Evolutionary conservation across 208 protist genomes (phyloP).

Genomic region (Trypanosoma lewisi): DNA sequence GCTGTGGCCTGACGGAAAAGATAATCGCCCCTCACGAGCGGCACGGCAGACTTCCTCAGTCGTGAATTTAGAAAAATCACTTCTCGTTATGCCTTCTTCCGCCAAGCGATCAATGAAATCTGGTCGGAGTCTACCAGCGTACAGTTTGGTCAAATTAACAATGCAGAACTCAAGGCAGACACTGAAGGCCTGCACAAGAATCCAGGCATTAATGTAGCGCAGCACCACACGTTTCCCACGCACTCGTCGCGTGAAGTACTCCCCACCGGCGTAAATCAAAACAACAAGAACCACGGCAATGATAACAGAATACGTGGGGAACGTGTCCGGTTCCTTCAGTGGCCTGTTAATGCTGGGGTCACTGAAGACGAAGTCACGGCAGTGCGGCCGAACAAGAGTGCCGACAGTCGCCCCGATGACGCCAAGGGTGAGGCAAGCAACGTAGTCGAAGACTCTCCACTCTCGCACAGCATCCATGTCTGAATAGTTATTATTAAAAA

Average conservation of each 20-base stretch:
- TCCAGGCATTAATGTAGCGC: constrained; percentile 9
- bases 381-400: constrained; percentile 20
- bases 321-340: background rate
- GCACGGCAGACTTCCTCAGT: constrained; percentile 34
- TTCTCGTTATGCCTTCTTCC: constrained; percentile 21
- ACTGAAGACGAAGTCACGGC: constrained; percentile 13
- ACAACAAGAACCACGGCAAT: constrained; percentile 19
- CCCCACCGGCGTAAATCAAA: constrained; percentile 30
- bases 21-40: constrained; percentile 35
- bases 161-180: constrained; percentile 53
- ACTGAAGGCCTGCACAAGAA: constrained; percentile 33
- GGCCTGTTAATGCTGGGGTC: constrained; percentile 18
- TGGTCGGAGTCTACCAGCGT: constrained; percentile 53
- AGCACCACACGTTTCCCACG: background rate
- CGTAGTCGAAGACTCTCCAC: constrained; percentile 49
- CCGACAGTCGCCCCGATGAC: constrained; percentile 20
- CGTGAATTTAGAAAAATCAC: constrained; percentile 11
- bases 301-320: constrained; percentile 25
- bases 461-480: constrained; percentile 10
- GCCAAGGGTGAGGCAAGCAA: constrained; percentile 33
- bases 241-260: constrained; percentile 20
- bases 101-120: constrained; percentile 35
- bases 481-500: too few relatives aligned
- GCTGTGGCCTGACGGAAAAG: constrained; percentile 75
- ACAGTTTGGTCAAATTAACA: constrained; percentile 52